Evolutionary conservation across 2,329 filamentous ascomycete genomes (phyloP).

Genomic region (Zymoseptoria brevis): DNA sequence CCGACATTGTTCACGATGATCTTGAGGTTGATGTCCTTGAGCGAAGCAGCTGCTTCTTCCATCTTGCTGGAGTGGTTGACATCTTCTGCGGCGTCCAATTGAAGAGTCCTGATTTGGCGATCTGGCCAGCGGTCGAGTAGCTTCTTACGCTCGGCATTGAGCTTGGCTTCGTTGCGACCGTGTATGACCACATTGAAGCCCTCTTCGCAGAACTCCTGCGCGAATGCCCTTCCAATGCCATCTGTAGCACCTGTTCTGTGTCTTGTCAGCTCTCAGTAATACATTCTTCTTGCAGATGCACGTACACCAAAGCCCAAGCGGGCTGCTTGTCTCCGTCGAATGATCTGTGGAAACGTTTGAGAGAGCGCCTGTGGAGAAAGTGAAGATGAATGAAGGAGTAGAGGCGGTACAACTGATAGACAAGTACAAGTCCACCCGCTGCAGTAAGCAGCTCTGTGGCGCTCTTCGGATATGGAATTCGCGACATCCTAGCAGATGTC

Average conservation of each 20-base stretch:
- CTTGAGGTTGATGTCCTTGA: conserved; percentile 38
- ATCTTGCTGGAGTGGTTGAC: conserved; percentile 37
- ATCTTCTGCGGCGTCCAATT: conserved; percentile 10
- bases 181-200: conserved; percentile 53
- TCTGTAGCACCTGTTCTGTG: conserved; percentile 44
- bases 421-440: conserved; percentile 15
- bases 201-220: conserved; percentile 42
- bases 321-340: not conserved
- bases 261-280: not conserved
- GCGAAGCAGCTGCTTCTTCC: conserved; percentile 16
- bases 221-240: conserved; percentile 48
- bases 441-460: conserved; percentile 4
- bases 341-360: conserved; percentile 16
- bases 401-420: conserved; percentile 16
- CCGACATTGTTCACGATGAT: conserved; percentile 53
- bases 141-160: conserved; percentile 35
- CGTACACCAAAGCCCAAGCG: conserved; percentile 14
- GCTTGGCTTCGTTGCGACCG: conserved; percentile 46
- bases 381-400: conserved; percentile 19
- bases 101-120: conserved; percentile 33
- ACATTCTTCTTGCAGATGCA: not conserved
- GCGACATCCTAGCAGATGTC: not conserved
- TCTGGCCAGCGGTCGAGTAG: conserved; percentile 37
- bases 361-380: conserved; percentile 18
- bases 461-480: not conserved